A percentile compares a stretch with the other conserved stretches of the same genome.
Conservation (phyloP, 2,329 filamentous ascomycete species). For the Hypoxylon rubiginosum region DNA sequence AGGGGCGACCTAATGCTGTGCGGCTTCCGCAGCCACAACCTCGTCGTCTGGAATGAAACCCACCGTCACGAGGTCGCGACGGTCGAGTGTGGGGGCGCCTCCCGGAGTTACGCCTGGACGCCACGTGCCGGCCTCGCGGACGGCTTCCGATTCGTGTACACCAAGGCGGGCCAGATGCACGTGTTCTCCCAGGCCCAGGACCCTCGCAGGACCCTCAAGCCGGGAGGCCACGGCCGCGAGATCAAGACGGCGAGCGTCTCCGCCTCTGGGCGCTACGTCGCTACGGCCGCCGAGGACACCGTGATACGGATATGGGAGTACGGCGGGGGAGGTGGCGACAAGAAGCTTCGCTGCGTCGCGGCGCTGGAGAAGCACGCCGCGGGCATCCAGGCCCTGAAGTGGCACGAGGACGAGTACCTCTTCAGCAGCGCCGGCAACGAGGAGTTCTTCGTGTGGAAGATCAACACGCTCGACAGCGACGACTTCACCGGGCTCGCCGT, state of each 20-base stretch:
- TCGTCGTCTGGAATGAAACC: slow-evolving; percentile 85
- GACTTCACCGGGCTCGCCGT: slow-evolving; percentile 65
- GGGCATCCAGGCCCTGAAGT: slow-evolving; percentile 84
- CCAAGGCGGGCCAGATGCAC: slow-evolving; percentile 71
- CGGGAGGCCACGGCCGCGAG: slow-evolving; percentile 87
- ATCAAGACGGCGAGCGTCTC: slow-evolving; percentile 69
- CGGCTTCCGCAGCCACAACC: slow-evolving; percentile 84
- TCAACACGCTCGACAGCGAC: slow-evolving; percentile 66
- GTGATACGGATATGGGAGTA: slow-evolving; percentile 79
- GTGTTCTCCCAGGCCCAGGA: slow-evolving; percentile 60
- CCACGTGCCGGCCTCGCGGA: slow-evolving; percentile 48
- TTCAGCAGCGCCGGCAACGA: slow-evolving; percentile 91
- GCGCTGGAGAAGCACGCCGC: slow-evolving; percentile 83
- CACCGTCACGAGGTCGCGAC: slow-evolving; percentile 76
- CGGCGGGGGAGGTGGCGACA: slow-evolving; percentile 42
- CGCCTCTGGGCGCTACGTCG: slow-evolving; percentile 60
- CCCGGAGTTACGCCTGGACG: slow-evolving; percentile 76
- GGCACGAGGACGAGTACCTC: slow-evolving; percentile 78
- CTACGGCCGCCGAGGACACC: slow-evolving; percentile 80
- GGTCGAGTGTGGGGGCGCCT: slow-evolving; percentile 86
- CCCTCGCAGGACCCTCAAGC: slow-evolving; percentile 66
- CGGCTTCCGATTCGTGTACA: slow-evolving; percentile 75
- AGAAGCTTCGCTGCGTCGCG: slow-evolving; percentile 64
- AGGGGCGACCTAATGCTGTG: slow-evolving; percentile 77
- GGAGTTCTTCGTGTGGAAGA: slow-evolving; percentile 88